These are phyloP conservation scores for Kickxella alabastrina DNA, from an alignment of 192 early-diverging fungal genomes.

Conservation along the genomic window DNA sequence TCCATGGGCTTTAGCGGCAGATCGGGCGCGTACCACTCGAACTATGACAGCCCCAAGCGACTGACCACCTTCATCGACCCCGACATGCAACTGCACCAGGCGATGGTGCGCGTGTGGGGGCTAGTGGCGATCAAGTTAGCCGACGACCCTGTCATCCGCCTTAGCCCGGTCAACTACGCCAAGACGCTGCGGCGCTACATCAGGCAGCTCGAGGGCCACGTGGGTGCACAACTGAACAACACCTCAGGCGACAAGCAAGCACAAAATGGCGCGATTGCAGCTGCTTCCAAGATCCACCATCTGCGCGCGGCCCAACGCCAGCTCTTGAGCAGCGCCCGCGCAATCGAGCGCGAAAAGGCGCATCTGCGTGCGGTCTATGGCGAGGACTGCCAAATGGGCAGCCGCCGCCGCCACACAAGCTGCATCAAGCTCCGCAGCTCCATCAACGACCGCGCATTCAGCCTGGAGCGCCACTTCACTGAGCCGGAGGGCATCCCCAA, in stretches of 20 bases:
- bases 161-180: constrained; percentile 51
- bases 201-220: constrained; percentile 24
- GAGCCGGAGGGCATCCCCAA: constrained; percentile 56
- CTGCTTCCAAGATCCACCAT: constrained; percentile 13
- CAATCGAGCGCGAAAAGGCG: constrained; percentile 28
- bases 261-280: background rate
- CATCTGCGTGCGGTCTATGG: constrained; percentile 33
- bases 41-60: constrained; percentile 63
- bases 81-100: constrained; percentile 53
- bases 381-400: constrained; percentile 46
- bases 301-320: constrained; percentile 35
- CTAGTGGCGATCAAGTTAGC: constrained; percentile 49
- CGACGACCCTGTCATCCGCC: constrained; percentile 42
- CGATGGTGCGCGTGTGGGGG: constrained; percentile 51
- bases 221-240: constrained; percentile 4
- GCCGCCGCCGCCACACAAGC: constrained; percentile 22
- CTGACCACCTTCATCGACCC: constrained; percentile 59
- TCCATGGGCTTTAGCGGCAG: constrained; percentile 53
- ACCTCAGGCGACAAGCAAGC: background rate
- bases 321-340: constrained; percentile 19
- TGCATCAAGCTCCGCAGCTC: constrained; percentile 34
- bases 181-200: constrained; percentile 46
- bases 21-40: constrained; percentile 61
- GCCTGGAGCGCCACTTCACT: constrained; percentile 58
- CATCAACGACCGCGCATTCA: constrained; percentile 50